These are phyloP conservation scores for Cercospora janseana DNA, from an alignment of 2,329 filamentous ascomycete species.

Conservation along the genomic window DNA sequence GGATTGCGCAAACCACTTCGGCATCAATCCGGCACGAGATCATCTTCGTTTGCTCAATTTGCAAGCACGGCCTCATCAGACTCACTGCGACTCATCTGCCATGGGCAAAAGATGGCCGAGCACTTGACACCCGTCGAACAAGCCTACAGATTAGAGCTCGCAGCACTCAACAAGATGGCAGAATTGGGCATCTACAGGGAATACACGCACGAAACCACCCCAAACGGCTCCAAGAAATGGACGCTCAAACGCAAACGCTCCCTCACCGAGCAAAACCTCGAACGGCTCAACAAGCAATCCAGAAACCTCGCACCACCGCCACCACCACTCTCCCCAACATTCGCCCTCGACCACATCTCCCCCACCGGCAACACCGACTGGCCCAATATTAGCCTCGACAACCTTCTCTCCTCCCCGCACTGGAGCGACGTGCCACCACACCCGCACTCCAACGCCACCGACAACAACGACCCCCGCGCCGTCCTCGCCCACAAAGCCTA, in stretches of 20 bases:
- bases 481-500: conserved; percentile 2
- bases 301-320: too few species aligned
- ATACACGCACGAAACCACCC: not conserved
- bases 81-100: too few species aligned
- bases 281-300: not conserved
- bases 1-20: too few species aligned
- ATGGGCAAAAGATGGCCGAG: not conserved
- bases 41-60: too few species aligned
- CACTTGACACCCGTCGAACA: conserved; percentile 3
- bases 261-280: conserved; percentile 5
- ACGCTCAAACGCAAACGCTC: conserved; percentile 10
- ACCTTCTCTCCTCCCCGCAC: not conserved
- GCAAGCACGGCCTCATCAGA: not conserved
- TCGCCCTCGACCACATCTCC: conserved; percentile 1
- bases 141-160: conserved; percentile 1
- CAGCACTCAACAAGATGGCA: conserved; percentile 1
- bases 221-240: not conserved
- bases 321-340: not conserved
- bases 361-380: conserved; percentile 4
- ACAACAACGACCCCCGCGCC: not conserved
- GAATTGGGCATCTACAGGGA: not conserved
- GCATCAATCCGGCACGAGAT: too few species aligned
- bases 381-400: not conserved
- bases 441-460: not conserved
- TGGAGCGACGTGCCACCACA: not conserved